Conservation (phyloP, 2,329 filamentous ascomycete genomes). For the Colletotrichum tofieldiae region DNA sequence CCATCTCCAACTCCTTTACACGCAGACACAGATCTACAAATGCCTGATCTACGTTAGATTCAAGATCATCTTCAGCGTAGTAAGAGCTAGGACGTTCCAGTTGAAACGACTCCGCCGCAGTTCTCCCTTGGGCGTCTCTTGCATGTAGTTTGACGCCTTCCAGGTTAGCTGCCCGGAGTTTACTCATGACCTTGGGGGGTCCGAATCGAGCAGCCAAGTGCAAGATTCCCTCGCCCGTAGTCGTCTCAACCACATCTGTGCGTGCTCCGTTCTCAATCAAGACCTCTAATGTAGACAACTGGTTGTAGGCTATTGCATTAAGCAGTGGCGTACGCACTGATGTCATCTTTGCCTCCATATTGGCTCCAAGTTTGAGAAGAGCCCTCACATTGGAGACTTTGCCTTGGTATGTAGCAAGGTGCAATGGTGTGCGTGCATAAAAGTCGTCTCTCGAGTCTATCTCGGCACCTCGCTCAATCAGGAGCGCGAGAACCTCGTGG, state of each 20-base stretch:
- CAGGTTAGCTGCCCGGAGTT: neutral
- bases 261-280: neutral
- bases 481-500: neutral
- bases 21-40: neutral
- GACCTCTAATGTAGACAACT: neutral
- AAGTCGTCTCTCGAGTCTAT: conserved; percentile 2
- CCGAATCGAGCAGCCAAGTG: neutral
- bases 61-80: neutral
- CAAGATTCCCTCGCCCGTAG: neutral
- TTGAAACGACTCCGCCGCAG: neutral
- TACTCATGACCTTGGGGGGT: neutral
- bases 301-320: neutral
- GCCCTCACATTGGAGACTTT: neutral
- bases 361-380: neutral
- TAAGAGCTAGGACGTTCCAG: neutral
- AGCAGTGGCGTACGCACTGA: neutral
- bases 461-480: neutral
- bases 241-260: neutral
- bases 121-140: neutral
- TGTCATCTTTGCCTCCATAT: neutral
- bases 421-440: conserved; percentile 5
- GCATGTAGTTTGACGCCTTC: neutral
- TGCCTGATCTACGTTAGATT: neutral
- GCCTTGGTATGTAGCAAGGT: conserved; percentile 2
- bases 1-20: neutral